phyloP scores from a whole-genome alignment of 1,284 basidiomycete species.

The Trichosporon sp. region DNA sequence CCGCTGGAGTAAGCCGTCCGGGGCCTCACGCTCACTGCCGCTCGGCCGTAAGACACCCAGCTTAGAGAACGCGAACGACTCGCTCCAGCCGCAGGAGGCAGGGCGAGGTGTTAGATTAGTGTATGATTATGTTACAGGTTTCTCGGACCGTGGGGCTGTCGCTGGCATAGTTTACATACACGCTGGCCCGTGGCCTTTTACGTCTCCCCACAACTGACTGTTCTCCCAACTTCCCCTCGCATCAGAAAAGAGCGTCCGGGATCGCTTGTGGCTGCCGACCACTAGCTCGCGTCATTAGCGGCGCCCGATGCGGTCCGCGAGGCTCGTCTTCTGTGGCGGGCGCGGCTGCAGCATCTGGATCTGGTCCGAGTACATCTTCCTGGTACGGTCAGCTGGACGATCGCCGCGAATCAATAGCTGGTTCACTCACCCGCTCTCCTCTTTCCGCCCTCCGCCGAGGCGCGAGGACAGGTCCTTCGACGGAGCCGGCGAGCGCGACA shows the following conservation, averaged over 20 bases:
- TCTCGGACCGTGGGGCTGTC: not conserved
- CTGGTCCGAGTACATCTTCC: constrained; percentile 75
- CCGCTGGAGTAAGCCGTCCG: not conserved
- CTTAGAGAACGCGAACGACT: not conserved
- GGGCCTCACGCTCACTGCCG: no score
- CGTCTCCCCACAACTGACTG: not conserved
- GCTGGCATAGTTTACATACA: not conserved
- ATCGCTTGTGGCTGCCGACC: no score
- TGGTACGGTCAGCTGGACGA: constrained; percentile 36
- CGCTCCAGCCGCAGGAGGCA: not conserved
- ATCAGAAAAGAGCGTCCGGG: no score
- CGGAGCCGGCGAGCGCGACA: not conserved
- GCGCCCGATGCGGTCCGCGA: constrained; percentile 5
- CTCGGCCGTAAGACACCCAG: no score
- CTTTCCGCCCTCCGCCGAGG: not conserved
- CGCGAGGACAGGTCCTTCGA: not conserved
- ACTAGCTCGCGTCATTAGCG: constrained; percentile 2
- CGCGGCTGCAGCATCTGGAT: not conserved
- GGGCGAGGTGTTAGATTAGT: not conserved
- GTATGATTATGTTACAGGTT: not conserved
- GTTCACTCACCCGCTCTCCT: not conserved
- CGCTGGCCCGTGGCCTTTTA: not conserved
- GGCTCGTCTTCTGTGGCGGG: not conserved
- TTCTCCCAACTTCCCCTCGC: no score
- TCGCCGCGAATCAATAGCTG: not conserved